phyloP scores from a whole-genome alignment of 2,329 filamentous ascomycete species.

The Clonostachys sp. region DNA sequence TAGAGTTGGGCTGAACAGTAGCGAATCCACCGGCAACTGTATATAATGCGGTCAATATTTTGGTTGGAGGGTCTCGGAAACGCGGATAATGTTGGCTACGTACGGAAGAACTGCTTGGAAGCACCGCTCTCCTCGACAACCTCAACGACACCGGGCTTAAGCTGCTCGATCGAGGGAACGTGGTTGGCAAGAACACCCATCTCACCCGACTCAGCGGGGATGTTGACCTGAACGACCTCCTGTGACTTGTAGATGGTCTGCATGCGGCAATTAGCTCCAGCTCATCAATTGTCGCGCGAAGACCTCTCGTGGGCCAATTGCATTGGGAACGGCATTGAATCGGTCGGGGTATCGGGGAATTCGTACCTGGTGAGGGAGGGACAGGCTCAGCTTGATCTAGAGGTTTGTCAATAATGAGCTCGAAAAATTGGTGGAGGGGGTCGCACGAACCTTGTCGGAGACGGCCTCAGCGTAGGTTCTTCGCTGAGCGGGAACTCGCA shows the following conservation, averaged over 20 bases:
- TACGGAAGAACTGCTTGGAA: slow-evolving; percentile 98
- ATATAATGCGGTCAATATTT: slow-evolving; percentile 2
- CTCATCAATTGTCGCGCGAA: slow-evolving; percentile 15
- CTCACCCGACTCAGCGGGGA: slow-evolving; percentile 94
- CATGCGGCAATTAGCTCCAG: slow-evolving; percentile 46
- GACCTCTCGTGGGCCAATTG: slow-evolving; percentile 5
- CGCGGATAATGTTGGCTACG: slow-evolving; percentile 25
- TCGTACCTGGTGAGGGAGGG: slow-evolving; percentile 96
- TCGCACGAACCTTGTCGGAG: slow-evolving; percentile 64
- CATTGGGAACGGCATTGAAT: neutral
- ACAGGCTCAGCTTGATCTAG: slow-evolving; percentile 94
- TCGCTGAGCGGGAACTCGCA: slow-evolving; percentile 74
- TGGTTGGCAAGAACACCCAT: slow-evolving; percentile 99
- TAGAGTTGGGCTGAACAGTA: slow-evolving; percentile 90
- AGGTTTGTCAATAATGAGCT: slow-evolving; percentile 10
- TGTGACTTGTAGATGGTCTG: slow-evolving; percentile 68
- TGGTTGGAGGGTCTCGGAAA: neutral
- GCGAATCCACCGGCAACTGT: slow-evolving; percentile 95
- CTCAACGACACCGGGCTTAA: slow-evolving; percentile 96
- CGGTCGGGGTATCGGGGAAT: neutral
- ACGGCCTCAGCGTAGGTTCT: slow-evolving; percentile 89
- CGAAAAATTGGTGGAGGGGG: slow-evolving; percentile 4
- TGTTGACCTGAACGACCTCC: slow-evolving; percentile 91
- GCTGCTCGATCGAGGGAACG: slow-evolving; percentile 97
- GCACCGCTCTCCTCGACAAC: slow-evolving; percentile 87